These are phyloP conservation scores for Fonsecaea multimorphosa DNA, from an alignment of 2,329 filamentous ascomycete genomes.

Conservation along the genomic window DNA sequence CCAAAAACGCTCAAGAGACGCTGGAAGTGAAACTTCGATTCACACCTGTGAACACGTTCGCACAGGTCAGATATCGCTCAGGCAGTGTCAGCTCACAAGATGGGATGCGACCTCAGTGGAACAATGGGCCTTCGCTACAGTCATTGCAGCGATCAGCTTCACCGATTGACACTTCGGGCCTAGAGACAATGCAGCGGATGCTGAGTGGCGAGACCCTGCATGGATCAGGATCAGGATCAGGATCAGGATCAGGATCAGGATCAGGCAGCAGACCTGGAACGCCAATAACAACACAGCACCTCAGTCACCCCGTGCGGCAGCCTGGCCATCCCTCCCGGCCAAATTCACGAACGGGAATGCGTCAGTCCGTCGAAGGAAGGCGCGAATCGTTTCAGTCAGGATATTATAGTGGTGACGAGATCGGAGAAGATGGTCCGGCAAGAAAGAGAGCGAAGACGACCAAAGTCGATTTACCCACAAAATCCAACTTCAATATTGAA, in stretches of 20 bases:
- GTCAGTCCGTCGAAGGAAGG: conserved; percentile 47
- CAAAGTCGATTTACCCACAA: conserved; percentile 73
- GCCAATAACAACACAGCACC: conserved; percentile 26
- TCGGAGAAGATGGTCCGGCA: conserved; percentile 58
- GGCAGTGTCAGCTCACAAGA: conserved; percentile 39
- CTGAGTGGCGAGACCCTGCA: conserved; percentile 47
- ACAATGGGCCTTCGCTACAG: conserved; percentile 25
- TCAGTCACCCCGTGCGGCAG: conserved; percentile 27
- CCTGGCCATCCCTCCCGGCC: conserved; percentile 32
- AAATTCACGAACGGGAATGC: conserved; percentile 34
- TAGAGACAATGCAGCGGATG: conserved; percentile 53
- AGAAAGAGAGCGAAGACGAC: conserved; percentile 83
- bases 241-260: no score
- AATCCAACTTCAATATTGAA: conserved; percentile 69
- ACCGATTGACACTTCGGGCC: conserved; percentile 50
- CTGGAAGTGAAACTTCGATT: conserved; percentile 91
- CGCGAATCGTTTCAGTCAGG: conserved; percentile 56
- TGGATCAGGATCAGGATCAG: conserved; percentile 28
- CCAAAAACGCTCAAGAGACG: conserved; percentile 79
- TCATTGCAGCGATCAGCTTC: conserved; percentile 43
- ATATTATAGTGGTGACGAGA: conserved; percentile 76
- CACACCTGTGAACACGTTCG: conserved; percentile 67
- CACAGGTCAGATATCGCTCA: conserved; percentile 34
- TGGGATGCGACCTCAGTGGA: conserved; percentile 34
- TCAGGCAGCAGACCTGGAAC: conserved; percentile 38